Evolutionary conservation across 805 yeast genomes (phyloP), one percentile per base, ranked within the genome.

Genomic region (Kazachstania taianensis): DNA sequence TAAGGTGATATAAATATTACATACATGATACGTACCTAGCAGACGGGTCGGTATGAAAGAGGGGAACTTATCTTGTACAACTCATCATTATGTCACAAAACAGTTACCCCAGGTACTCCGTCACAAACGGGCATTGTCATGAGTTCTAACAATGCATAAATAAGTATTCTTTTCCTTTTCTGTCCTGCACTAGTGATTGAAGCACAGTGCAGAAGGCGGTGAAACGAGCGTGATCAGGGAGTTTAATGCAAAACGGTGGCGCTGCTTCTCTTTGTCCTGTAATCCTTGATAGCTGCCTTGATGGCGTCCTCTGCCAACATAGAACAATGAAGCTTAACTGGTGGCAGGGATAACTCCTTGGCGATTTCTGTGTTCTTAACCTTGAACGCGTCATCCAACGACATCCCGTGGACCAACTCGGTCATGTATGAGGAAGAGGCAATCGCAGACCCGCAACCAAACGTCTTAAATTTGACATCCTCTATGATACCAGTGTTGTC

Each of bases 271-370:
- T 92, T 92, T 35, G 85, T 62, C 63, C 75, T 78, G 71, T 89
- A 92, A 62, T 92, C 97, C 66, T 84, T 86, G 49, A 92, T 86
- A 10, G 98, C 98, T 36, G 87, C 78, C 70, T 92, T 89, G 62
- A 92, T 92, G 35, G 98, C 98, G 55, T 92, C 98, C 63, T 92
- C 98, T 13, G 98, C 98, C 53, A 92, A 71, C 98, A 92, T 92
- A 13, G 96, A 85, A 62, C 98, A 92, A 60, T 92, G 98, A 51
- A 92, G 71, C 61, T 92, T 92, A 38, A 92, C 97, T 1, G 98
- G 98, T 15, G 98, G 98, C 51, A 92, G 71, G 40, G 89, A 77
- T 52, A 92, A 71, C 61, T 92, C 98, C 61, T 82, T 81, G 33
- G 98, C 98, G 50, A 92, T 92, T 41, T 79, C 79, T 5, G 96